Conservation (phyloP, 352 stramenopile genomes). For the Thalassiosira exigua region DNA sequence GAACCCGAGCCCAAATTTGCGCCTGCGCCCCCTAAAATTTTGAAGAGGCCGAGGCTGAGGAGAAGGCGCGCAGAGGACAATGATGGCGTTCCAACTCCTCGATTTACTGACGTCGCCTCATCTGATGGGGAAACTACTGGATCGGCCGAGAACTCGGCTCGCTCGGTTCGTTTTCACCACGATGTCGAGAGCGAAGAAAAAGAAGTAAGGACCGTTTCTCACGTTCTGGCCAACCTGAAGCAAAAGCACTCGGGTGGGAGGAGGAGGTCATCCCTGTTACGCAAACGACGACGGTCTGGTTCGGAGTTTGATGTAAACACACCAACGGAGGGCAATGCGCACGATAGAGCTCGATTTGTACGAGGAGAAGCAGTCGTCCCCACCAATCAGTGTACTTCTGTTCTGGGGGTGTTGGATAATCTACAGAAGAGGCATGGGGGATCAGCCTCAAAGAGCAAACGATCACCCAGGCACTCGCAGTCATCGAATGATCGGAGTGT, state of each 20-base stretch:
- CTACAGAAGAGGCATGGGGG: conserved; percentile 55
- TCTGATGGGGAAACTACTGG: too few species aligned
- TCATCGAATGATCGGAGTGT: conserved; percentile 19
- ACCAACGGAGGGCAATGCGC: too few species aligned
- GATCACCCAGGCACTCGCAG: background rate
- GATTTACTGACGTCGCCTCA: conserved; percentile 23
- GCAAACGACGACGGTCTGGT: too few species aligned
- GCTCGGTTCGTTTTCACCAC: conserved; percentile 62
- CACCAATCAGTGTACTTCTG: conserved; percentile 25
- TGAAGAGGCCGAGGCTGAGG: conserved; percentile 18
- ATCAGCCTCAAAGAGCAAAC: conserved; percentile 43
- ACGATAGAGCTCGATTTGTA: too few species aligned
- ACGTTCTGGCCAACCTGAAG: conserved; percentile 58
- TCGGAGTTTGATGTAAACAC: too few species aligned
- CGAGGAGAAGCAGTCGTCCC: conserved; percentile 6
- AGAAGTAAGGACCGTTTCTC: conserved; percentile 28
- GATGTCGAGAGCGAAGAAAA: conserved; percentile 30
- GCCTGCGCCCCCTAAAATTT: conserved; percentile 24
- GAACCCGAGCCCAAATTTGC: background rate
- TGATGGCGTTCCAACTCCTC: conserved; percentile 10
- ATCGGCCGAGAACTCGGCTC: conserved; percentile 13
- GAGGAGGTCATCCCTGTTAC: conserved; percentile 5
- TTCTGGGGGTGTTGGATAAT: conserved; percentile 53
- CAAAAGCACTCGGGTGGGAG: conserved; percentile 33
- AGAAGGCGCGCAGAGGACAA: background rate